Conservation (phyloP, 192 early-diverging fungal species). For the Coemansia sp. region DNA sequence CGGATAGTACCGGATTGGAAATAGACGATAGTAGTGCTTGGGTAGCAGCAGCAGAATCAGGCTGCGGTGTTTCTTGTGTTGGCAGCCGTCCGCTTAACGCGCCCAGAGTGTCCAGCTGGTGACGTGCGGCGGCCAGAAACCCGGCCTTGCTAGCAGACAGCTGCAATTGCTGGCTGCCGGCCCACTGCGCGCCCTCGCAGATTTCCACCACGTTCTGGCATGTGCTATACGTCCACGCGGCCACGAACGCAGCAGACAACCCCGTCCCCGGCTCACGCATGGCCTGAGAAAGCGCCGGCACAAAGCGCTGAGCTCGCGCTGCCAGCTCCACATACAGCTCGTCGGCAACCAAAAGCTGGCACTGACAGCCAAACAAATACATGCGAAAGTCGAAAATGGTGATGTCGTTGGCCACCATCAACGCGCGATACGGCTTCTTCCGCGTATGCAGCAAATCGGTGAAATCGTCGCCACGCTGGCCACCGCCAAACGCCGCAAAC, state of each 20-base stretch:
- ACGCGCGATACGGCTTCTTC: constrained; percentile 81
- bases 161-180: not conserved
- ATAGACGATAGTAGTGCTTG: not conserved
- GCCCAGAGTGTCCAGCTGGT: constrained; percentile 51
- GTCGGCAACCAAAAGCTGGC: constrained; percentile 71
- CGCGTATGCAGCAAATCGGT: constrained; percentile 75
- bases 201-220: constrained; percentile 55
- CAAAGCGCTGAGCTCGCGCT: constrained; percentile 40
- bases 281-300: constrained; percentile 26
- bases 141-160: constrained; percentile 53
- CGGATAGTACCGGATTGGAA: constrained; percentile 50
- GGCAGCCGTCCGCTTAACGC: constrained; percentile 29
- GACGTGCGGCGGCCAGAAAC: constrained; percentile 45
- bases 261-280: constrained; percentile 48
- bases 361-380: constrained; percentile 94
- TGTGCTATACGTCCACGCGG: constrained; percentile 50
- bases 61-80: too few relatives aligned
- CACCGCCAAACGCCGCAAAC: constrained; percentile 92
- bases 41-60: too few relatives aligned
- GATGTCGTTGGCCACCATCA: constrained; percentile 88
- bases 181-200: constrained; percentile 38
- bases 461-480: constrained; percentile 84
- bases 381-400: constrained; percentile 95
- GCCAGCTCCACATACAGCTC: constrained; percentile 52
- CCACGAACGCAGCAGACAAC: constrained; percentile 34